Evolutionary conservation across 768 basidiomycete species (phyloP).

Genomic region (Guyanaporus albipodus): DNA sequence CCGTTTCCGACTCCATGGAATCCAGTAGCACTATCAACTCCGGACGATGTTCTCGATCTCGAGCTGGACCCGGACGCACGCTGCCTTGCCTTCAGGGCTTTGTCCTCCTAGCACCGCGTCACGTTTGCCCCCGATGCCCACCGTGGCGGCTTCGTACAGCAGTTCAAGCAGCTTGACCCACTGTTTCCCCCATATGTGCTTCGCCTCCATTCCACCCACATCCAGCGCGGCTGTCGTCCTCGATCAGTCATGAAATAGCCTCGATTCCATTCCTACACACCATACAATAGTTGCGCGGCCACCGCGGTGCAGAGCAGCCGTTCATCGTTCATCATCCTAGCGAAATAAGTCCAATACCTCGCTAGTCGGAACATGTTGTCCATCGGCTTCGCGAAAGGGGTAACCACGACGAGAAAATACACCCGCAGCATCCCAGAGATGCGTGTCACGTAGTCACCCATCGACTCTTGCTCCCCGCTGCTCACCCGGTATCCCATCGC

Average conservation of each 20-base stretch:
- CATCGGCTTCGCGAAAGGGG: constrained; percentile 38
- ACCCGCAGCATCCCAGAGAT: constrained; percentile 80
- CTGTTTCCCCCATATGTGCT: constrained; percentile 68
- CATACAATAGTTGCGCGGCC: constrained; percentile 64
- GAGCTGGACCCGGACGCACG: constrained; percentile 58
- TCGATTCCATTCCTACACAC: constrained; percentile 33
- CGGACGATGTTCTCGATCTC: constrained; percentile 62
- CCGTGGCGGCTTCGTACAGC: constrained; percentile 60
- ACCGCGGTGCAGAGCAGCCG: constrained; percentile 52
- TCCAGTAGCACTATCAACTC: constrained; percentile 16
- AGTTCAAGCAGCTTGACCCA: constrained; percentile 71
- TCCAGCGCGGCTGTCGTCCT: constrained; percentile 57
- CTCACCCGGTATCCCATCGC: constrained; percentile 54
- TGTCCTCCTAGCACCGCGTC: constrained; percentile 51
- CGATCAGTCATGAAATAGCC: constrained; percentile 8
- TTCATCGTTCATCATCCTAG: constrained; percentile 53
- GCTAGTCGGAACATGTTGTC: constrained; percentile 53
- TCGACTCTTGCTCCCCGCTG: constrained; percentile 47
- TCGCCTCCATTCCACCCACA: constrained; percentile 60
- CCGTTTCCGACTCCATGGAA: constrained; percentile 1
- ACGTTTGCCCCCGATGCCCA: constrained; percentile 40
- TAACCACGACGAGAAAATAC: constrained; percentile 68
- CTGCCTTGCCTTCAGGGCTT: constrained; percentile 57
- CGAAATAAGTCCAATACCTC: constrained; percentile 70
- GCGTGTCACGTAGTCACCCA: constrained; percentile 60